phyloP scores from a whole-genome alignment of 2,329 filamentous ascomycete species.

The Pseudogymnoascus sp. region DNA sequence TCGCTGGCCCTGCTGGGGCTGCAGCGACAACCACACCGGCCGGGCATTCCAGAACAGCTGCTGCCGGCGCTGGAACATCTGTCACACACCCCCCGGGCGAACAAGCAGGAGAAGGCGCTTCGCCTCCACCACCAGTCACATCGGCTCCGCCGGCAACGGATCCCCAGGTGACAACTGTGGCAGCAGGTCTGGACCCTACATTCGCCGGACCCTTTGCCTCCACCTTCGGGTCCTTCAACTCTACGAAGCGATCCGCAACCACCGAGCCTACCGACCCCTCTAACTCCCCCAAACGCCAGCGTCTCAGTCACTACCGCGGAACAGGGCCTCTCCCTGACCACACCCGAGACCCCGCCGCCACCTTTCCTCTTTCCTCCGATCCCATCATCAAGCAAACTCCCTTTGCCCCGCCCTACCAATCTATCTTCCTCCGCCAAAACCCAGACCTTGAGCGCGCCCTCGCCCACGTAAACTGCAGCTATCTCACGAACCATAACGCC shows the following conservation, averaged over 20 bases:
- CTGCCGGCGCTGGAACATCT: background rate
- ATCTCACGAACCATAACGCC: conserved; percentile 44
- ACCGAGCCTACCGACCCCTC: background rate
- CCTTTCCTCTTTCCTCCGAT: background rate
- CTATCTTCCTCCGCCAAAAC: conserved; percentile 12
- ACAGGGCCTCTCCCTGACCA: background rate
- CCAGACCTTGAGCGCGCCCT: conserved; percentile 20
- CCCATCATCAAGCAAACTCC: background rate
- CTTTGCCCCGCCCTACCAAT: conserved; percentile 18
- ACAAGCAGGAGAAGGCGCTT: background rate
- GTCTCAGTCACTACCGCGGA: background rate
- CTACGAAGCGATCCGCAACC: background rate
- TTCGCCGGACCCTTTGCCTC: background rate
- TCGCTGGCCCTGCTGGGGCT: background rate
- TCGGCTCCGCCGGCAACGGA: too few relatives aligned
- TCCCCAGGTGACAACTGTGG: too few relatives aligned
- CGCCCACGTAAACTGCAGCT: conserved; percentile 48
- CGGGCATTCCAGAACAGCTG: background rate
- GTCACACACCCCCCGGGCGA: background rate
- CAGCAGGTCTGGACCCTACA: too few relatives aligned
- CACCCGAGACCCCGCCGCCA: background rate
- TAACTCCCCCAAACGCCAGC: background rate
- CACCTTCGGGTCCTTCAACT: background rate
- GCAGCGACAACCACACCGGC: background rate
- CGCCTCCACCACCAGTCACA: background rate